phyloP scores from a whole-genome alignment of 2,329 filamentous ascomycete genomes.

The Talaromyces sp. region DNA sequence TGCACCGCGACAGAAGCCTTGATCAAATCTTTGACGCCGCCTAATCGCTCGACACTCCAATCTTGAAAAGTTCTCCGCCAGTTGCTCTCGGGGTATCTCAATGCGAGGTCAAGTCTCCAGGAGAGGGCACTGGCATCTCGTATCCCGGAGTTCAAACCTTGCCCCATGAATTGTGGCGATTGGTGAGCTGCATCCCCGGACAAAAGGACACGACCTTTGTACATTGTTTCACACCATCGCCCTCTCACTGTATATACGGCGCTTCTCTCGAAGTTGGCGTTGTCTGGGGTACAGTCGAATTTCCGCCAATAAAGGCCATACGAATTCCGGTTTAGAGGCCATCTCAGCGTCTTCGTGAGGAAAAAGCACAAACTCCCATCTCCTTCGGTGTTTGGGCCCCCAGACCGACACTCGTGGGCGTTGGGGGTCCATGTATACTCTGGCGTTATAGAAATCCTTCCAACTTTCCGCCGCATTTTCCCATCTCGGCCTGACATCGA shows the following conservation, averaged over 20 bases:
- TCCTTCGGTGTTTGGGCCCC: background rate
- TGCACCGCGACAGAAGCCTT: background rate
- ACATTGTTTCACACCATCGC: background rate
- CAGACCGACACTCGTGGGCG: background rate
- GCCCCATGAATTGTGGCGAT: background rate
- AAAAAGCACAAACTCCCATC: conserved; percentile 1
- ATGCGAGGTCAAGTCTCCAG: background rate
- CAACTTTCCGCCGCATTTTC: background rate
- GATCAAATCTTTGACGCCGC: background rate
- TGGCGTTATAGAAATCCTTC: background rate
- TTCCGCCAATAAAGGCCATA: background rate
- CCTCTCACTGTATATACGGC: background rate
- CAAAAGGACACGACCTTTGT: background rate
- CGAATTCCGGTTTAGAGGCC: background rate
- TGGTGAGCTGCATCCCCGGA: conserved; percentile 1
- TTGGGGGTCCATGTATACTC: background rate
- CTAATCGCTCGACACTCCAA: background rate
- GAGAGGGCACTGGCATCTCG: conserved; percentile 1
- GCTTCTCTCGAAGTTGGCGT: background rate
- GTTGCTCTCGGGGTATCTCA: background rate
- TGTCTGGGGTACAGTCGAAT: background rate
- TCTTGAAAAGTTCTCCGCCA: background rate
- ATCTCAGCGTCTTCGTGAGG: background rate
- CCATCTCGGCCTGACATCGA: background rate
- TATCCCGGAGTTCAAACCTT: background rate